These are phyloP conservation scores for Lactarius tabidus DNA, from an alignment of 768 basidiomycete genomes.

Conservation along the genomic window DNA sequence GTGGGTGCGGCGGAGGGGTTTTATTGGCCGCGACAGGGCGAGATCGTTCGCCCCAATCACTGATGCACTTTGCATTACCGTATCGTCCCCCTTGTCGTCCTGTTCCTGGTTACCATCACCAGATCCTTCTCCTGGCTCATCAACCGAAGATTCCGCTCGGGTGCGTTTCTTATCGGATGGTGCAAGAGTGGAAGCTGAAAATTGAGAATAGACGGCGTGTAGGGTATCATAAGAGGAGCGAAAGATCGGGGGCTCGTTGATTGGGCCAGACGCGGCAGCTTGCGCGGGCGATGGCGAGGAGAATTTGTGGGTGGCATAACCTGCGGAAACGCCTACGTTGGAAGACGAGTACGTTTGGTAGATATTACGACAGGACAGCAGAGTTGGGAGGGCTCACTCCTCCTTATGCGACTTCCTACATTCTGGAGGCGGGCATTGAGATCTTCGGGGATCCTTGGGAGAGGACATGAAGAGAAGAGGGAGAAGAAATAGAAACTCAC, in stretches of 20 bases:
- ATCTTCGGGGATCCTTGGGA: constrained; percentile 44
- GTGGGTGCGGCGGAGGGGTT: constrained; percentile 36
- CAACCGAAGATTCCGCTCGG: constrained; percentile 23
- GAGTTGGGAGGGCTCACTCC: constrained; percentile 42
- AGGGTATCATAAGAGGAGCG: constrained; percentile 55
- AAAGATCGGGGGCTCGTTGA: constrained; percentile 38
- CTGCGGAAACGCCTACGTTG: constrained; percentile 54
- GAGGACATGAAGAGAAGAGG: neutral
- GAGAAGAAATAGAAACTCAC: constrained; percentile 2
- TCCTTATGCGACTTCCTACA: constrained; percentile 55
- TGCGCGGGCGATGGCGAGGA: neutral
- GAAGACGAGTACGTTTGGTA: constrained; percentile 30
- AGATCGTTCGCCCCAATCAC: constrained; percentile 15
- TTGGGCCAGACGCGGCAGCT: neutral
- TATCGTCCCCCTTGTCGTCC: neutral
- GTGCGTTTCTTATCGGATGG: constrained; percentile 39
- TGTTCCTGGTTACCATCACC: constrained; percentile 14
- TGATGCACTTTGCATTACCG: constrained; percentile 10
- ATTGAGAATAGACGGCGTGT: constrained; percentile 43
- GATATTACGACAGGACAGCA: neutral
- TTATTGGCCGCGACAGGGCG: constrained; percentile 33
- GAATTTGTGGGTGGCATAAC: constrained; percentile 41
- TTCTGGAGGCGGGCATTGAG: constrained; percentile 51
- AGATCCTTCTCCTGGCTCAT: constrained; percentile 15
- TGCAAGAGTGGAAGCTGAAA: constrained; percentile 28